Conservation (phyloP, 192 early-diverging fungal species). For the Coemansia sp. region DNA sequence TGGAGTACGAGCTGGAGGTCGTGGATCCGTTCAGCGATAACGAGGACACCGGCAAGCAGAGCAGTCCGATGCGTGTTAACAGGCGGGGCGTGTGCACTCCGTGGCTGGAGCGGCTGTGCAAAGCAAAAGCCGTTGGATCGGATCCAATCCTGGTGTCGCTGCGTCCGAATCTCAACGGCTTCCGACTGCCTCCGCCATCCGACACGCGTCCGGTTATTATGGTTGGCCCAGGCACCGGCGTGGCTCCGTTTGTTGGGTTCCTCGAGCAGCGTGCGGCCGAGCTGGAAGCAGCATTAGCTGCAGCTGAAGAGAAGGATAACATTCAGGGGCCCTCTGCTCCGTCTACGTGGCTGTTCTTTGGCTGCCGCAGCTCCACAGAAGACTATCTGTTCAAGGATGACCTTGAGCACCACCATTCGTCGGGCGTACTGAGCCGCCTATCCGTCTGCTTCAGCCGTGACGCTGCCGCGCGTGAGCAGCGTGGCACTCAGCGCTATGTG, state of each 20-base stretch:
- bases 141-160: constrained; percentile 57
- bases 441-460: constrained; percentile 70
- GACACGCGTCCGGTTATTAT: constrained; percentile 71
- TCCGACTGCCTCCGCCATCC: constrained; percentile 58
- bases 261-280: constrained; percentile 71
- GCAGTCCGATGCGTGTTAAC: constrained; percentile 23
- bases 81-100: constrained; percentile 76
- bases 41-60: constrained; percentile 13
- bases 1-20: constrained; percentile 61
- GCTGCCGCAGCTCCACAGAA: constrained; percentile 66
- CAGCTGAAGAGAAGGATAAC: neutral
- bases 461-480: constrained; percentile 53
- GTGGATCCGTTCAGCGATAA: constrained; percentile 30
- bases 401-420: constrained; percentile 53
- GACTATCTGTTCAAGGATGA: constrained; percentile 75
- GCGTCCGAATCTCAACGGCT: constrained; percentile 61
- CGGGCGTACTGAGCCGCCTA: constrained; percentile 59
- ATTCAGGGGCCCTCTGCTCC: constrained; percentile 12
- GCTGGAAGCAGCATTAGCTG: constrained; percentile 25
- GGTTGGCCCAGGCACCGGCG: constrained; percentile 92
- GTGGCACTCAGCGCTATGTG: constrained; percentile 67
- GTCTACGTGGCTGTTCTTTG: constrained; percentile 72
- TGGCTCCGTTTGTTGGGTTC: constrained; percentile 93
- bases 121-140: neutral
- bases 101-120: constrained; percentile 69